Evolutionary conservation across 345 rosid genomes (phyloP).

Genomic region (Brassica cretica): DNA sequence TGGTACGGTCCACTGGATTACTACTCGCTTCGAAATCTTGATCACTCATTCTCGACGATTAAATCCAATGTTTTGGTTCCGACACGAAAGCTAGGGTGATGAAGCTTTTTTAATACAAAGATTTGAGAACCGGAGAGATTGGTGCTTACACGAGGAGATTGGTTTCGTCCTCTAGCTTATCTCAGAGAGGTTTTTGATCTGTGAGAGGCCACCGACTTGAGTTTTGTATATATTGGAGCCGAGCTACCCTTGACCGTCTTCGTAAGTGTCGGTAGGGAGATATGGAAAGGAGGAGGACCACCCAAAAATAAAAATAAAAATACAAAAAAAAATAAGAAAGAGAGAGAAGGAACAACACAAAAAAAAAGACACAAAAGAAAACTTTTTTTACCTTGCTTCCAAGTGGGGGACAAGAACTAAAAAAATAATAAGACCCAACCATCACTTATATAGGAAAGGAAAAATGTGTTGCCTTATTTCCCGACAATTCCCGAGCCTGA

Average conservation of each 20-base stretch:
- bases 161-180: neutral
- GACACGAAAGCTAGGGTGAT: neutral
- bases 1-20: constrained; percentile 76
- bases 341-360: too few species aligned
- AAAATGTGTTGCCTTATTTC: too few species aligned
- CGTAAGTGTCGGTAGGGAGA: too few species aligned
- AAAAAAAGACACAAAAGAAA: too few species aligned
- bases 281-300: too few species aligned
- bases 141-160: constrained; percentile 15
- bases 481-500: too few species aligned
- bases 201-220: neutral
- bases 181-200: neutral
- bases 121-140: constrained; percentile 39
- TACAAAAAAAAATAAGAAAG: too few species aligned
- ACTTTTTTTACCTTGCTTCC: too few species aligned
- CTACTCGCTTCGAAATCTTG: constrained; percentile 78
- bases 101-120: neutral
- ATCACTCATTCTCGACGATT: constrained; percentile 58
- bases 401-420: too few species aligned
- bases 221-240: neutral
- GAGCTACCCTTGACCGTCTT: neutral
- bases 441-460: too few species aligned
- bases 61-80: neutral
- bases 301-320: too few species aligned
- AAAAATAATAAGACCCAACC: too few species aligned